phyloP scores from a whole-genome alignment of 2,329 filamentous ascomycete species.

The Exophiala sp. region DNA sequence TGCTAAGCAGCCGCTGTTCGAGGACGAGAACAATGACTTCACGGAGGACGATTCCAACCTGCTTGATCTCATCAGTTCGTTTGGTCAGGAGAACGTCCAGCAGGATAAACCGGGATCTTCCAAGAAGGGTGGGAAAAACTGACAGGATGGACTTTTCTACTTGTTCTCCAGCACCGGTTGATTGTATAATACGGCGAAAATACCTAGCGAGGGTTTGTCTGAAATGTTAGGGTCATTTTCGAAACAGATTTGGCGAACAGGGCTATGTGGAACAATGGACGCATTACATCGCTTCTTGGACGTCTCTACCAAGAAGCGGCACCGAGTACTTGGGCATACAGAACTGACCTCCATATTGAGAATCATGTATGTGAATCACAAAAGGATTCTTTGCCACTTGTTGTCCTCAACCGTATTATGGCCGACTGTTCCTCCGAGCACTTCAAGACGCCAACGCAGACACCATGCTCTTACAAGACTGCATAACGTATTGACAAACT shows the following conservation, averaged over 20 bases:
- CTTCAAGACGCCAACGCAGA: too few relatives aligned
- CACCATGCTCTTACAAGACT: too few relatives aligned
- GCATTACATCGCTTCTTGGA: not conserved
- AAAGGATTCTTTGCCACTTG: too few relatives aligned
- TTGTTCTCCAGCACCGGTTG: not conserved
- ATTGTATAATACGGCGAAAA: not conserved
- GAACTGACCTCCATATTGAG: too few relatives aligned
- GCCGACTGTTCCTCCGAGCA: too few relatives aligned
- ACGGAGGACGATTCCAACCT: constrained; percentile 52
- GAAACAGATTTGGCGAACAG: too few relatives aligned
- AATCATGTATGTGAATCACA: too few relatives aligned
- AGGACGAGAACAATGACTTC: constrained; percentile 47
- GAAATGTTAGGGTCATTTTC: too few relatives aligned
- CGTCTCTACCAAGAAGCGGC: too few relatives aligned
- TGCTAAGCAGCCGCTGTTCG: constrained; percentile 32
- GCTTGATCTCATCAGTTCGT: constrained; percentile 56
- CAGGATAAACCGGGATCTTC: constrained; percentile 31
- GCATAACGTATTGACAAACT: too few relatives aligned
- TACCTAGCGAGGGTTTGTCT: not conserved
- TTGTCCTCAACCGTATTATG: too few relatives aligned
- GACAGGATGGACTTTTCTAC: not conserved
- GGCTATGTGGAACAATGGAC: not conserved
- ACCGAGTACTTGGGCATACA: too few relatives aligned
- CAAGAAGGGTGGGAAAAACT: constrained; percentile 28
- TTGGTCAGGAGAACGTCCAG: constrained; percentile 37